phyloP scores from a whole-genome alignment of 108 stramenopile species.

The Cyclotella kingstonii region DNA sequence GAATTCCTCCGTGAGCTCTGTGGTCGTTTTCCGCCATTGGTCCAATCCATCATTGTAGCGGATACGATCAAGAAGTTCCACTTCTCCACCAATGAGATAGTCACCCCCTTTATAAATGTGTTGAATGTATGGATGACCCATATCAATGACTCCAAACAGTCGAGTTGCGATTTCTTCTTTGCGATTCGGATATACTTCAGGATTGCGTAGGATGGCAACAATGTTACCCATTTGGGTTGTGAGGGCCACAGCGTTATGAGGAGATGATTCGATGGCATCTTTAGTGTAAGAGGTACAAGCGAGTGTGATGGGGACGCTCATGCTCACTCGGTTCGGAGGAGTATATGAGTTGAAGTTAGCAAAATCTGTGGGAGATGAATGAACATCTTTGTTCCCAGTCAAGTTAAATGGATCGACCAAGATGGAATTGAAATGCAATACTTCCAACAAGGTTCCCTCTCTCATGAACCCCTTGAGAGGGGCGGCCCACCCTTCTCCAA shows the following conservation, averaged over 20 bases:
- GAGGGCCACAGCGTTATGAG: slow-evolving; percentile 81
- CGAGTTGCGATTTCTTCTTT: slow-evolving; percentile 97
- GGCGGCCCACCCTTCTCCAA: slow-evolving; percentile 98
- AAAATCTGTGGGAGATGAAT: slow-evolving; percentile 83
- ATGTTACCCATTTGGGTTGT: slow-evolving; percentile 93
- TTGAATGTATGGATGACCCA: slow-evolving; percentile 94
- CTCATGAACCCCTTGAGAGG: slow-evolving; percentile 98
- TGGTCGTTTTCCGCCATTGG: slow-evolving; percentile 93
- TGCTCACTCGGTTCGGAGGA: slow-evolving; percentile 83
- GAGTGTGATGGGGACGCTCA: slow-evolving; percentile 95
- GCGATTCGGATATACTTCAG: slow-evolving; percentile 94
- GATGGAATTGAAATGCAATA: slow-evolving; percentile 95
- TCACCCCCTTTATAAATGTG: slow-evolving; percentile 94
- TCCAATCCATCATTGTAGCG: slow-evolving; percentile 98
- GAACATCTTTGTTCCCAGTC: slow-evolving; percentile 77
- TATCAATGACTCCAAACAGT: slow-evolving; percentile 96
- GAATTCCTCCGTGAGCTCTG: slow-evolving; percentile 90
- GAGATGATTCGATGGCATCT: slow-evolving; percentile 72
- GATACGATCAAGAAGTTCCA: slow-evolving; percentile 94
- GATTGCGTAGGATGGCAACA: slow-evolving; percentile 90
- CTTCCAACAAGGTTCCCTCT: slow-evolving; percentile 94
- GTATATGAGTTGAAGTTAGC: slow-evolving; percentile 58
- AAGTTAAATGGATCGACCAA: slow-evolving; percentile 95
- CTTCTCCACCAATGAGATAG: slow-evolving; percentile 93
- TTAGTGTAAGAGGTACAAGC: slow-evolving; percentile 89